A percentile compares a stretch with the other conserved stretches of the same genome.
phyloP scores from a whole-genome alignment of 1,284 basidiomycete genomes.

The Fomitiporia mediterranea region DNA sequence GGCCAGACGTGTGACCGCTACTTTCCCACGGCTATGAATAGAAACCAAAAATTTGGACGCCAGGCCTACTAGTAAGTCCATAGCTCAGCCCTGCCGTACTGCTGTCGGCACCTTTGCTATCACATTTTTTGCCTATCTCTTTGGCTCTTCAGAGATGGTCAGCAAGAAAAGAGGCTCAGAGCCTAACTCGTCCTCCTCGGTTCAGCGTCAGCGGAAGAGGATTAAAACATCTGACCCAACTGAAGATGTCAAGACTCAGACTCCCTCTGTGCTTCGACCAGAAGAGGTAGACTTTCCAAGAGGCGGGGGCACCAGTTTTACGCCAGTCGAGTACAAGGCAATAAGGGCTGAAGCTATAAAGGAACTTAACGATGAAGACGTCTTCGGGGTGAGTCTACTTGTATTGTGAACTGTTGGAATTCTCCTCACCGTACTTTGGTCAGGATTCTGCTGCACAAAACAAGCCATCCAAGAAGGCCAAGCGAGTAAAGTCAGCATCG shows the following conservation, averaged over 20 bases:
- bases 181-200: not conserved
- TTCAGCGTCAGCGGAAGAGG: constrained; percentile 14
- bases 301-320: constrained; percentile 80
- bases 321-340: constrained; percentile 87
- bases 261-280: constrained; percentile 41
- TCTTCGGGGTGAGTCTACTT: constrained; percentile 50
- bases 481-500: constrained; percentile 13
- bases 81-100: too few species aligned
- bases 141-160: not conserved
- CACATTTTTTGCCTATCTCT: not conserved
- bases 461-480: constrained; percentile 28
- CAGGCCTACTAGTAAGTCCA: too few species aligned
- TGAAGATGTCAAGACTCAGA: constrained; percentile 2
- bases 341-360: constrained; percentile 79
- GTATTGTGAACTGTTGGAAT: not conserved
- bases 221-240: constrained; percentile 5
- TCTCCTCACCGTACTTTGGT: not conserved
- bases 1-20: too few species aligned
- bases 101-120: too few species aligned
- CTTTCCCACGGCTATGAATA: too few species aligned
- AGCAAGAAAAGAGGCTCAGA: constrained; percentile 14
- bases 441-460: constrained; percentile 27
- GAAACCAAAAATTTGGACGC: not conserved
- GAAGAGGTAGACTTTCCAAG: constrained; percentile 94
- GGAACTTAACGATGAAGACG: constrained; percentile 76